phyloP scores from a whole-genome alignment of 1,139 yeast genomes.

The Wickerhamomyces sp. region DNA sequence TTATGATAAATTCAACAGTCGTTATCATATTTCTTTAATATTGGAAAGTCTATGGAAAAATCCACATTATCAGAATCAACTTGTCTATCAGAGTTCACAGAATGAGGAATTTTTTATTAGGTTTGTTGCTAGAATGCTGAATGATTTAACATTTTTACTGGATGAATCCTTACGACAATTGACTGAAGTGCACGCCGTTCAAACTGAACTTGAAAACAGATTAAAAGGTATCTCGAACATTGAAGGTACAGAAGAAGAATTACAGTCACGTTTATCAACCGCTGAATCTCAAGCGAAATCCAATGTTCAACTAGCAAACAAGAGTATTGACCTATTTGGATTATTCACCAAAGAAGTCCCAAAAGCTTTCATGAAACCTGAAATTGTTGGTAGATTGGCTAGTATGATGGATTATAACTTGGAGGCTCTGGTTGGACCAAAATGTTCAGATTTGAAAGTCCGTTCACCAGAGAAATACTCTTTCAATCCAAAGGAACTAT shows the following conservation, averaged over 20 bases:
- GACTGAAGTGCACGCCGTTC: constrained; percentile 70
- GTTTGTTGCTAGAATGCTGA: constrained; percentile 90
- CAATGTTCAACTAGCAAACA: constrained; percentile 77
- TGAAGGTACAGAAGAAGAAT: constrained; percentile 56
- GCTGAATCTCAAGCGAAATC: constrained; percentile 80
- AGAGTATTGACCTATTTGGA: constrained; percentile 74
- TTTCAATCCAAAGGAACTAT: constrained; percentile 73
- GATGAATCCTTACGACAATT: constrained; percentile 88
- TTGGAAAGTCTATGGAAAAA: constrained; percentile 81
- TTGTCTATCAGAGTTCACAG: constrained; percentile 58
- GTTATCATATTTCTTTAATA: constrained; percentile 82
- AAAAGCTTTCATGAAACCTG: constrained; percentile 78
- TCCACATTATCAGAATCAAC: constrained; percentile 61
- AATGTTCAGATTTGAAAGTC: constrained; percentile 84
- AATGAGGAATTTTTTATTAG: constrained; percentile 81
- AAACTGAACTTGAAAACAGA: constrained; percentile 46
- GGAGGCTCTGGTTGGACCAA: constrained; percentile 90
- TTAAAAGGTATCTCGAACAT: constrained; percentile 39
- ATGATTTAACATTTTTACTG: constrained; percentile 85
- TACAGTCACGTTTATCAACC: constrained; percentile 47
- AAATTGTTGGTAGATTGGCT: constrained; percentile 89
- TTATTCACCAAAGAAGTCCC: constrained; percentile 87
- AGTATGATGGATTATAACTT: constrained; percentile 93
- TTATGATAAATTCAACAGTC: constrained; percentile 89
- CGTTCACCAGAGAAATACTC: constrained; percentile 77